Percentiles rank a stretch among this genome's conserved stretches.
Evolutionary conservation across 1,139 yeast genomes (phyloP).

Genomic region (Magnusiomyces paraingens): DNA sequence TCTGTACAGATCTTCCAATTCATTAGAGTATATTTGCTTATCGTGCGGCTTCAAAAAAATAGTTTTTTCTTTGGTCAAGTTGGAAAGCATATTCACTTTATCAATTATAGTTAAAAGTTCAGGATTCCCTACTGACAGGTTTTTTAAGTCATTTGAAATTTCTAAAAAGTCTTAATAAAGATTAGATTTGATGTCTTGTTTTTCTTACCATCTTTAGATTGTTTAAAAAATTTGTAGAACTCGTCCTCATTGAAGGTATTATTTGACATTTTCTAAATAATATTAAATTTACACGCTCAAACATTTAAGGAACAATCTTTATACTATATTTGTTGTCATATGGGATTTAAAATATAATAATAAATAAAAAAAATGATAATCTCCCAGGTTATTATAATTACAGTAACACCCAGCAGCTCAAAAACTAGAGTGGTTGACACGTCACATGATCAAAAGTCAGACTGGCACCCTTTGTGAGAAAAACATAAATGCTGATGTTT

Average conservation of each 20-base stretch:
- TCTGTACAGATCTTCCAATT: not conserved
- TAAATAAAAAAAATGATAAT: no score
- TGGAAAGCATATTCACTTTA: not conserved
- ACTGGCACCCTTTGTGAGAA: no score
- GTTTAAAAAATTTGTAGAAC: not conserved
- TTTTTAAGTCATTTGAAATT: not conserved
- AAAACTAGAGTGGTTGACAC: no score
- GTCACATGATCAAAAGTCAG: no score
- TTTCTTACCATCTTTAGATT: not conserved
- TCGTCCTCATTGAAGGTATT: not conserved
- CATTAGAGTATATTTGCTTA: not conserved
- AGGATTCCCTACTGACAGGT: not conserved
- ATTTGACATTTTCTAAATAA: not conserved
- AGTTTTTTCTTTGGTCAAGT: not conserved
- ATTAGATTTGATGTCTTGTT: not conserved
- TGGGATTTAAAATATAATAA: no score
- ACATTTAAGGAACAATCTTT: no score
- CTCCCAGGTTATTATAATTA: no score
- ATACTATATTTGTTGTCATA: no score
- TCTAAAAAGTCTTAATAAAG: not conserved
- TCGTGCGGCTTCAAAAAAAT: not conserved
- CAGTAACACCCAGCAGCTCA: no score
- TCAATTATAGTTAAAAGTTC: not conserved
- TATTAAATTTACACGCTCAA: no score
- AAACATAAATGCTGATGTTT: no score